Percentiles rank a stretch among this genome's conserved stretches.
Conservation (phyloP, 2,329 filamentous ascomycete genomes). For the Sporothrix pseudoabietina region DNA sequence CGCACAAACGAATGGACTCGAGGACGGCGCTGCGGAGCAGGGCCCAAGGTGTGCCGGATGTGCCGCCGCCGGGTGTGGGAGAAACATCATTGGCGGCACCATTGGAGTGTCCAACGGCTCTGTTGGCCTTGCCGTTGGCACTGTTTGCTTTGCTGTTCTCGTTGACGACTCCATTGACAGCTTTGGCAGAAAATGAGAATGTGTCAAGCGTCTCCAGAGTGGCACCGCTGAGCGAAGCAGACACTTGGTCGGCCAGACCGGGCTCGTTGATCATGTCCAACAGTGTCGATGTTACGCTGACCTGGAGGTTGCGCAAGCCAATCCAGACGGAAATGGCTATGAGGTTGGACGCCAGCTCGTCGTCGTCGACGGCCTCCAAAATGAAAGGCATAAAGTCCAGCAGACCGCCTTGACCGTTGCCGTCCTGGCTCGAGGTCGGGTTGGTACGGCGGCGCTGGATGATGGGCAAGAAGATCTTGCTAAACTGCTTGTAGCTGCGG, state of each 20-base stretch:
- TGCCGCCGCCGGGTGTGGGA: background rate
- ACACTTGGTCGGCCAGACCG: constrained; percentile 24
- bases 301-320: constrained; percentile 30
- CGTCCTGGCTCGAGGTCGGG: constrained; percentile 16
- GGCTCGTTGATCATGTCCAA: constrained; percentile 31
- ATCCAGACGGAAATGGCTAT: constrained; percentile 28
- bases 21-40: constrained; percentile 26
- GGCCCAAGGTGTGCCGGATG: constrained; percentile 25
- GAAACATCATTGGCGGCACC: background rate
- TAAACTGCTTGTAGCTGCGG: constrained; percentile 28
- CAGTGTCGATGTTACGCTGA: constrained; percentile 28
- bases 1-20: constrained; percentile 30
- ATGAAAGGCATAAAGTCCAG: constrained; percentile 30
- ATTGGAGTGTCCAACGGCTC: background rate
- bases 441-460: constrained; percentile 24
- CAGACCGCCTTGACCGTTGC: constrained; percentile 24
- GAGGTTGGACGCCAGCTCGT: constrained; percentile 26
- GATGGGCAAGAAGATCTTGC: constrained; percentile 29
- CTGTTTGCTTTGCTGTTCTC: background rate
- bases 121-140: background rate
- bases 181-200: constrained; percentile 6
- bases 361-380: constrained; percentile 28
- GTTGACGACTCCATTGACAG: background rate
- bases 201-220: constrained; percentile 20
- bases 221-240: constrained; percentile 4